Evolutionary conservation across 2,329 filamentous ascomycete genomes (phyloP), one percentile per base, ranked within the genome.

Genomic region (Colletotrichum theobromicola): DNA sequence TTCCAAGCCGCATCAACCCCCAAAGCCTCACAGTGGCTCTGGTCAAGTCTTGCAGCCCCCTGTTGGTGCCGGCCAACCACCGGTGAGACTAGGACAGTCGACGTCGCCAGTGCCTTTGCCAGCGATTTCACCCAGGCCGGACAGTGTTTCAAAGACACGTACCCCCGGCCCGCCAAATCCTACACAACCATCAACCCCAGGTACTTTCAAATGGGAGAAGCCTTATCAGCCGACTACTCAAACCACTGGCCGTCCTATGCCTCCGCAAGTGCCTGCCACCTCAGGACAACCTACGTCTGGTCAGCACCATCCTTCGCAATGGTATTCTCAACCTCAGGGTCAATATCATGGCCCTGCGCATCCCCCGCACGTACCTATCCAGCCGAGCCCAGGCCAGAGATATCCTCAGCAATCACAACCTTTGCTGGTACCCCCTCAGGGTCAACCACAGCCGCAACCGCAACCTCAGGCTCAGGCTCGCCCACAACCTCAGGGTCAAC

Each of bases 201-300:
- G 80, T 8, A 74, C 78, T 42, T 72, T 85, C 21, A 86, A 85
- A 69, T 86, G 84, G 84, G 84, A 86, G 77, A 85, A 84, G 77
- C 83, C 85, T 13, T 85, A 85, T 74, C 84, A 85, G 69, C 84
- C 84, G 55, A 79, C 81, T 4, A 79, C 81, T 24, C 69, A 74
- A 21, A 28, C 77, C 57, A 79, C 79, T 26, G 75, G 78, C 9
- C 79, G 79, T 7, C 71, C 74, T 7, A 28, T 62, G 34, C 64
- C 73, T 21, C 46, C 66, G n/a, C 66, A 63, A 13, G 55, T 67
- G 8, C 61, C 71, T n/a, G 32, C 61, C 13, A 57, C 71, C 10
- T 62, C 68, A 15, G 61, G 71, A n/a, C 74, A 75, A 7, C 57
- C 66, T 18, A 63, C 74, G 13, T 68, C 76, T 8, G 60, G 64